These are phyloP conservation scores for Heracleum sosnowskyi DNA, from an alignment of 129 eudicot species.

Conservation along the genomic window DNA sequence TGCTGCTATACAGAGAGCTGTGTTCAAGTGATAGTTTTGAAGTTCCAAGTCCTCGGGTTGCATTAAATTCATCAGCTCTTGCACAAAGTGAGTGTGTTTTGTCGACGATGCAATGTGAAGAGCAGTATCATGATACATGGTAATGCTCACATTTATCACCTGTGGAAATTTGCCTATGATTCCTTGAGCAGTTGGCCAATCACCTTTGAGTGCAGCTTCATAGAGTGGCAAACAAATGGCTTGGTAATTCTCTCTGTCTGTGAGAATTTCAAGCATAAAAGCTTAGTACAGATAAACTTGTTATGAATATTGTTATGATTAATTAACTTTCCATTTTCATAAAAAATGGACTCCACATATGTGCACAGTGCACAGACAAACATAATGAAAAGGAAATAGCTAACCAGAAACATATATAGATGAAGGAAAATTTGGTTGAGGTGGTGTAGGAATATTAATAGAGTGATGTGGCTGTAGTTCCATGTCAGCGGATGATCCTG, in stretches of 20 bases:
- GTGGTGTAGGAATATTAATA: neutral
- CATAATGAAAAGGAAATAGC: neutral
- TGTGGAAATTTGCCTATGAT: neutral
- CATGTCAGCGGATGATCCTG: neutral
- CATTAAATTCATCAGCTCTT: slow-evolving; percentile 8
- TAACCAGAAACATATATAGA: neutral
- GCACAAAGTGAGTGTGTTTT: neutral
- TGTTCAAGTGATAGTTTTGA: neutral
- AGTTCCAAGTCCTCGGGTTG: slow-evolving; percentile 3
- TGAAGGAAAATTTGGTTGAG: slow-evolving; percentile 6
- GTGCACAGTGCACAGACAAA: no score
- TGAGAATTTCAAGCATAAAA: neutral
- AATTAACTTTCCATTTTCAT: no score
- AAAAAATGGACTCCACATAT: neutral
- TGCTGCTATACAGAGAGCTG: slow-evolving; percentile 23
- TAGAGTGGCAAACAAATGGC: slow-evolving; percentile 6
- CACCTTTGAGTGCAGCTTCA: slow-evolving; percentile 20
- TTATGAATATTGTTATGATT: no score
- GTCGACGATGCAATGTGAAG: slow-evolving; percentile 7
- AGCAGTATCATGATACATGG: slow-evolving; percentile 1
- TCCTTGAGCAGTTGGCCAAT: slow-evolving; percentile 12
- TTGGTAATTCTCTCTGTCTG: neutral
- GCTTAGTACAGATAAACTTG: neutral
- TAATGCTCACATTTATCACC: neutral
- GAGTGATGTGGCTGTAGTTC: slow-evolving; percentile 1